Evolutionary conservation across 1,284 basidiomycete genomes (phyloP), one percentile per base, ranked within the genome.

Genomic region (Mycena sp.): DNA sequence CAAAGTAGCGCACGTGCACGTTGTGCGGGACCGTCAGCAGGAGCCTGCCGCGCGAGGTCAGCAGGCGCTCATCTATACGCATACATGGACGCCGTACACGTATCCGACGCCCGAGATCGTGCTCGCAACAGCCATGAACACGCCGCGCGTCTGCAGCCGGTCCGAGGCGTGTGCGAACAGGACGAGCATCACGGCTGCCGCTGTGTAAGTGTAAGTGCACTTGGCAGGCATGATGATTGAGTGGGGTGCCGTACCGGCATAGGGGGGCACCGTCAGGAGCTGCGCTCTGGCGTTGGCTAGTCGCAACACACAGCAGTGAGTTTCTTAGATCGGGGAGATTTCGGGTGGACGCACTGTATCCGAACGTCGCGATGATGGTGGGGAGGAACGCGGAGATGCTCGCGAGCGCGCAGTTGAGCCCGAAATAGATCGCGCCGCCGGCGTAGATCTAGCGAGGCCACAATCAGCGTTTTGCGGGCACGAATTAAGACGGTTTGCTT

Each of bases 341-440:
- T 11, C 5, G 37, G 0, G 16, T 6, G 29, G 23, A 59, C 60
- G 35, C 19, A 68, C 59, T 84, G 71, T 83, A 86, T 16, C 87
- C 89, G 69, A 93, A 86, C 0, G 88, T 90, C 54, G 83, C 84
- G 65, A 94, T 87, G 70, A 95, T 94, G 0, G 93, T 95, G 0
- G 94, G 94, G 25, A 95, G 78, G 78, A 95, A 96, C 0, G 92
- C 94, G 2, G 89, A 89, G 45, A 93, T 89, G 3, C 89, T 90
- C 10, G 91, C 91, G 2, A 95, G 81, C 2, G 90, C 89, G 57
- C 89, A 85, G 74, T 96, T 96, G 63, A 92, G 80, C 26, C 90
- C 92, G 66, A 92, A 93, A 74, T 91, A 93, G 51, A 90, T 85
- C n/a, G 87, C 77, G 0, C 89, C 88, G 21, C 83, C 88, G 6